Evolutionary conservation across 495 filamentous ascomycete genomes (phyloP).

Genomic region (Astrothelium macrocarpum): DNA sequence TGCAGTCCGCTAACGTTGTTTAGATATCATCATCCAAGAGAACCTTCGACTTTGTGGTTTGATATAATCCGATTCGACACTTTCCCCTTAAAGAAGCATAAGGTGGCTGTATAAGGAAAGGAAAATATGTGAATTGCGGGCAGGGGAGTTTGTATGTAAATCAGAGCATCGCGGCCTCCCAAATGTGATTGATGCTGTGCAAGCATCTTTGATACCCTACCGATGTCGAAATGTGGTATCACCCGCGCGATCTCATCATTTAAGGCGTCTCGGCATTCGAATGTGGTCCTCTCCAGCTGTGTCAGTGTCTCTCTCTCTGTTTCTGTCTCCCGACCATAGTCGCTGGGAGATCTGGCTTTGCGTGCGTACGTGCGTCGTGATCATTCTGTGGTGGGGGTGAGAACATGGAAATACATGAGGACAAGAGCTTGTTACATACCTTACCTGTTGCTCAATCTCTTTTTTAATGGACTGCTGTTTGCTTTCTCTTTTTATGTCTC

Average conservation of each 20-base stretch:
- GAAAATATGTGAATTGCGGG: background rate
- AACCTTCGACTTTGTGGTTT: conserved; percentile 96
- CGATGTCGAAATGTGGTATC: background rate
- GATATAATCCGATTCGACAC: conserved; percentile 57
- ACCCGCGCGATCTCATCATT: background rate
- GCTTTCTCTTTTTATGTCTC: background rate
- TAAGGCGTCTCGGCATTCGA: background rate
- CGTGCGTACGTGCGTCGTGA: background rate
- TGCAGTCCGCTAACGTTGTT: conserved; percentile 15
- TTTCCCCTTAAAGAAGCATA: background rate
- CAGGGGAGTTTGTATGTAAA: background rate
- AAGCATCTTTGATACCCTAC: background rate
- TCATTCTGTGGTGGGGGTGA: background rate
- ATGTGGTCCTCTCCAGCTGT: background rate
- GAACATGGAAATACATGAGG: background rate
- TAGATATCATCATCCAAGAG: conserved; percentile 99
- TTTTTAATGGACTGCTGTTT: background rate
- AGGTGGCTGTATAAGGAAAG: background rate
- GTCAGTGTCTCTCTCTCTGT: background rate
- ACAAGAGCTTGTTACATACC: background rate
- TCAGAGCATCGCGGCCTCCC: background rate
- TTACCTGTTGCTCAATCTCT: background rate
- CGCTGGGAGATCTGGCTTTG: background rate
- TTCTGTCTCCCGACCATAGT: too few species aligned
- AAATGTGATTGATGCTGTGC: background rate